These are phyloP conservation scores for Pinus tabuliformis DNA, from an alignment of 75 land plant genomes.

Conservation along the genomic window DNA sequence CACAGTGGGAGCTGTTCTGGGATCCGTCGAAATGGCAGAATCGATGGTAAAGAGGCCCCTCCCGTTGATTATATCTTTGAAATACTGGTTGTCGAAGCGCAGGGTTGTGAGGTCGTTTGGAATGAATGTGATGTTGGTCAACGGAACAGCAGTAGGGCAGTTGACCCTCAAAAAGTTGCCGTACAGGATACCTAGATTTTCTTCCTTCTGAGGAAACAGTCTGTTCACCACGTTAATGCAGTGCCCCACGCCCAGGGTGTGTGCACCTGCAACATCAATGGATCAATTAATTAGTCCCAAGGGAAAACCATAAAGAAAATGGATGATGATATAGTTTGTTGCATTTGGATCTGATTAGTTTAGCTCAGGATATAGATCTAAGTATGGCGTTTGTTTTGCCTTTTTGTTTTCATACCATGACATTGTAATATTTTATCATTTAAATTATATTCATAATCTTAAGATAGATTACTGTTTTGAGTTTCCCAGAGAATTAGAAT, in stretches of 20 bases:
- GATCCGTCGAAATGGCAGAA: constrained; percentile 36
- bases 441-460: background rate
- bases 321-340: no score
- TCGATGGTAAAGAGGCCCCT: constrained; percentile 51
- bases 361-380: no score
- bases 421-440: background rate
- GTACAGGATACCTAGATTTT: background rate
- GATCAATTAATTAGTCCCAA: background rate
- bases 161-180: constrained; percentile 16
- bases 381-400: no score
- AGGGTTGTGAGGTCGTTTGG: constrained; percentile 37
- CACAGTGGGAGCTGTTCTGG: constrained; percentile 32
- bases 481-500: no score
- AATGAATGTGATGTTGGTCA: constrained; percentile 18
- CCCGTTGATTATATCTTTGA: constrained; percentile 27
- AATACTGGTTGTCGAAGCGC: constrained; percentile 60
- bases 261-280: constrained; percentile 41
- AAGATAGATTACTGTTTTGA: no score
- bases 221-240: constrained; percentile 39
- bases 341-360: no score
- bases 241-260: constrained; percentile 52
- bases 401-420: no score
- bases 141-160: constrained; percentile 27
- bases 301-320: no score
- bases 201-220: constrained; percentile 15